Evolutionary conservation across 2,329 filamentous ascomycete species (phyloP).

Genomic region (Talaromyces funiculosus): DNA sequence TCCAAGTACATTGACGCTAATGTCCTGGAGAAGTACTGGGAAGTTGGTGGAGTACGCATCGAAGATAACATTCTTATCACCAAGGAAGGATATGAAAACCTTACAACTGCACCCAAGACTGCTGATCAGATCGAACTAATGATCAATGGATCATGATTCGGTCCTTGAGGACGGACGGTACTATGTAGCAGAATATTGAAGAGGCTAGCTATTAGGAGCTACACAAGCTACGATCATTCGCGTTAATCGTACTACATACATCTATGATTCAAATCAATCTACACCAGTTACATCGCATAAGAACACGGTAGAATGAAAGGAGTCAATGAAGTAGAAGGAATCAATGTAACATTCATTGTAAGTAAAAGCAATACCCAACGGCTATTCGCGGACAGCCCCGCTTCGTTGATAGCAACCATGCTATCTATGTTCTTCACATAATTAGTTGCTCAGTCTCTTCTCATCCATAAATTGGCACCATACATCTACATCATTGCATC

Average conservation of each 20-base stretch:
- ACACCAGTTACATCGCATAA: not conserved
- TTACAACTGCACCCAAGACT: constrained; percentile 74
- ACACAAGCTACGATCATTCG: not conserved
- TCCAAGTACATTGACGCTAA: constrained; percentile 68
- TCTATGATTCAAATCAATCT: not conserved
- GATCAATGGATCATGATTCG: constrained; percentile 5
- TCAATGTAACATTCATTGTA: not conserved
- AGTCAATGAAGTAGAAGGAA: not conserved
- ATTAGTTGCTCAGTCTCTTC: not conserved
- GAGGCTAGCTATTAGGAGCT: not conserved
- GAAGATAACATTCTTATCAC: constrained; percentile 87
- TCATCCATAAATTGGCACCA: not conserved
- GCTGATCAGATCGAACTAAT: constrained; percentile 55
- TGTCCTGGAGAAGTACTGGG: constrained; percentile 74
- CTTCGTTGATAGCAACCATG: not conserved
- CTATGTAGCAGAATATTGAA: not conserved
- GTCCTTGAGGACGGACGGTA: not conserved
- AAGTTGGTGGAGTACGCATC: constrained; percentile 85
- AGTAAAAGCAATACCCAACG: not conserved
- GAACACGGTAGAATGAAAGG: not conserved
- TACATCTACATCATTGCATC: not conserved
- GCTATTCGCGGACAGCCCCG: constrained; percentile 7
- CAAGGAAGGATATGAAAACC: constrained; percentile 70
- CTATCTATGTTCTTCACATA: too few relatives aligned
- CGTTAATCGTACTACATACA: not conserved